These are phyloP conservation scores for Herpomyces periplanetae DNA, from an alignment of 2,329 filamentous ascomycete species.

Conservation along the genomic window DNA sequence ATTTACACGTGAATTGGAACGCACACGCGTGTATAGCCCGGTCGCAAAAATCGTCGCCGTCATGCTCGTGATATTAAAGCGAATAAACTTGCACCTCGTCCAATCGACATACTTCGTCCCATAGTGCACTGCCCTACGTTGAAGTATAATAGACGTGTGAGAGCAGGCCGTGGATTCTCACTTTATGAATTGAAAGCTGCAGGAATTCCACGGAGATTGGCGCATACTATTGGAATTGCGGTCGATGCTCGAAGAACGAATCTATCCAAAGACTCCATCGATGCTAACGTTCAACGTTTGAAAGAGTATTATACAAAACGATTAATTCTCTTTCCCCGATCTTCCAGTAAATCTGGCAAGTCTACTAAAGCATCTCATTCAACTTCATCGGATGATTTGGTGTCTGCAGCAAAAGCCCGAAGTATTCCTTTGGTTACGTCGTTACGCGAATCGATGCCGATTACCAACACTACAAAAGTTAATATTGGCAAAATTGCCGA, in stretches of 20 bases:
- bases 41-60: slow-evolving; percentile 73
- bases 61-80: slow-evolving; percentile 77
- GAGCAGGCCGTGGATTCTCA: slow-evolving; percentile 88
- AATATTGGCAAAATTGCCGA: slow-evolving; percentile 39
- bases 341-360: slow-evolving; percentile 67
- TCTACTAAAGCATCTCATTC: too few species aligned
- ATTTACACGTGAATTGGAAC: slow-evolving; percentile 7
- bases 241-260: slow-evolving; percentile 92
- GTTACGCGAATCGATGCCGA: slow-evolving; percentile 25
- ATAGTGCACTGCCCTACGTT: slow-evolving; percentile 87
- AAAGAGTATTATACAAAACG: slow-evolving; percentile 90
- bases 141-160: slow-evolving; percentile 96
- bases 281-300: slow-evolving; percentile 80
- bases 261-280: slow-evolving; percentile 73
- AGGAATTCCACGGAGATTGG: slow-evolving; percentile 69
- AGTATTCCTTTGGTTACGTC: slow-evolving; percentile 14
- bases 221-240: slow-evolving; percentile 77
- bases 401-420: slow-evolving; percentile 18
- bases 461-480: slow-evolving; percentile 28
- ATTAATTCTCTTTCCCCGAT: slow-evolving; percentile 89
- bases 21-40: slow-evolving; percentile 20
- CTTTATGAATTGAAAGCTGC: slow-evolving; percentile 94
- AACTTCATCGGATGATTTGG: slow-evolving; percentile 44
- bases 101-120: slow-evolving; percentile 81
- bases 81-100: slow-evolving; percentile 68